Base-by-base conservation (phyloP, 352 stramenopile genomes). In the Phytopythium kandeliae region DNA sequence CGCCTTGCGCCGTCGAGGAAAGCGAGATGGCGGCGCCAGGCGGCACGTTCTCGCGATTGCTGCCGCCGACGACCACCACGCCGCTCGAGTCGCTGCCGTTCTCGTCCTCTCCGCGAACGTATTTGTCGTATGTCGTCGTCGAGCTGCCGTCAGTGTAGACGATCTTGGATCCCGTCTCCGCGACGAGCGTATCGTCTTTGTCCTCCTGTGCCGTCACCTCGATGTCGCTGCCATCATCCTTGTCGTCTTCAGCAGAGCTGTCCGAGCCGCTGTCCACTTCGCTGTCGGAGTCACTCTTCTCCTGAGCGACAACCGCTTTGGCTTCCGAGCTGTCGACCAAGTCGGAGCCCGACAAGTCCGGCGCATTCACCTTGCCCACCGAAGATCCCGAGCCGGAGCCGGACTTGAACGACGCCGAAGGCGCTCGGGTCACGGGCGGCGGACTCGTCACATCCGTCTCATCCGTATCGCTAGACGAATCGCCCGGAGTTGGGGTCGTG, bases 11-110 rank as follows among this genome's bases (percentile, higher is more conserved):
- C 36, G 69, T 51, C 19, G 66, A 42, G 11, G 73, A 85, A 5
- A 88, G 59, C 26, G 64, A 65, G 37, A 88, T 83, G 11, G 78
- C 72, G 17, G 77, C 77, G 46, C 77, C 77, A 28, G 77, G 77
- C 17, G 71, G 62, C 11, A 79, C 26, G 19, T 72, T 74, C 0
- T 65, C 63, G 22, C 73, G 73, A 40, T 87, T 83, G 30, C 58
- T 63, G 35, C 74, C 71, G 24, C 73, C 76, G 24, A 74, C 60
- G 44, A 79, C 71, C 19, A 81, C 51, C 8, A 61, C 65, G 44
- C 52, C 45, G 22, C 58, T 63, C 24, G 48, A 62, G 17, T 42
- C 58, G 38, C 43, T 69, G 42, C 19, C 59, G 26, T 48, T 33
- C 2, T 25, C 33, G 48, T 71, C 50, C 42, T 64, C 43, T 17